Base-by-base conservation (phyloP, 1,139 yeast genomes). In the Waltiozyma sp. region DNA sequence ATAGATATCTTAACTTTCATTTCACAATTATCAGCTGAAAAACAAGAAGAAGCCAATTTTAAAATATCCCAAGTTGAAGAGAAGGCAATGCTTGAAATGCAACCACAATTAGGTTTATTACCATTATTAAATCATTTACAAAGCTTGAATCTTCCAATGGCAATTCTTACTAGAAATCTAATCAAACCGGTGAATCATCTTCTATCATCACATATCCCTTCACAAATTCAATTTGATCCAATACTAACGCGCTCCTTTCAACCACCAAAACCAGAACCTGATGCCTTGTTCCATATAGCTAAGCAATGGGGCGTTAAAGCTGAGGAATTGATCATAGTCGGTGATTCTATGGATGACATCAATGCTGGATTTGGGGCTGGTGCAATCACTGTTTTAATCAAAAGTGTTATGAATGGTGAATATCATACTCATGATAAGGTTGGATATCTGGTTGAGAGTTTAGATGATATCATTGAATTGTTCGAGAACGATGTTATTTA, bases 311-410 rank as follows among this genome's bases (percentile, higher is more conserved):
- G 64, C 39, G 44, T 71, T 9, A 51, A 39, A 0, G 72, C 81
- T 0, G 50, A 59, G 19, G 63, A 70, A 38, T 52, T 77, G 26
- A 55, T 77, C n/a, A 79, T 79, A 86, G 80, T 79, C 9, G 86
- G 86, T 18, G 86, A 79, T 54, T 77, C 84, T 0, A 60, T 65
- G 35, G 86, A 79, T 56, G 86, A 79, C 55, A 74, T 79, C 77
- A 60, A 54, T 39, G 74, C 82, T 16, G 86, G 83, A 2, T 57
- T 65, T 35, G 52, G 63, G 9, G 85, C 85, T 1, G 85, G 85
- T 0, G 71, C 75, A 39, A 64, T 70, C 3, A 71, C 83, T 0
- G 64, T 78, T 4, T 59, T 79, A 39, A 58, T 79, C 33, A 66
- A 64, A 41, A 73, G 75, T 45, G 65, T 66, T 28, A 72, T 67